Conservation (phyloP, 306 rosid genomes). For the Ochetophila trinervis region DNA sequence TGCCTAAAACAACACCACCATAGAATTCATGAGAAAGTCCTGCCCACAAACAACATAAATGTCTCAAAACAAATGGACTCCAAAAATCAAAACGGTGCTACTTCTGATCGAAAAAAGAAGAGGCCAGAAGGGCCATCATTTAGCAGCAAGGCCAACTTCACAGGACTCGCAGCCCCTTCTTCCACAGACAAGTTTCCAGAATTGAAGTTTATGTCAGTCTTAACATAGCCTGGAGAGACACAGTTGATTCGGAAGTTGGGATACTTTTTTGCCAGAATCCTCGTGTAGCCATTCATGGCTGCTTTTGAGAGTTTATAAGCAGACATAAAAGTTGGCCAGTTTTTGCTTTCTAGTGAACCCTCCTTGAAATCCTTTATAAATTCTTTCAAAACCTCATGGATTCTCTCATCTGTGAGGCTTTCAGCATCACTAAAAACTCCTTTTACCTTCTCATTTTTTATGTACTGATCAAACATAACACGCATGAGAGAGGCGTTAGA, state of each 20-base stretch:
- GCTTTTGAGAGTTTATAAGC: slow-evolving; percentile 44
- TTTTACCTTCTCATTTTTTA: slow-evolving; percentile 39
- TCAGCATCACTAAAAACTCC: slow-evolving; percentile 35
- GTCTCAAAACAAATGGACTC: too few relatives aligned
- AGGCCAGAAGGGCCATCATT: too few relatives aligned
- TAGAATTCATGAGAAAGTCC: too few relatives aligned
- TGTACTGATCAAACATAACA: slow-evolving; percentile 14
- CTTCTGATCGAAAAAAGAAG: too few relatives aligned
- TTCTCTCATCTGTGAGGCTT: slow-evolving; percentile 42
- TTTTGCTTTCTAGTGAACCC: slow-evolving; percentile 37
- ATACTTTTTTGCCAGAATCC: slow-evolving; percentile 42
- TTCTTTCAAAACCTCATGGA: slow-evolving; percentile 38
- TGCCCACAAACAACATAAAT: too few relatives aligned
- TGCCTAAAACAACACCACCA: too few relatives aligned
- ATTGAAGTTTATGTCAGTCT: slow-evolving; percentile 32
- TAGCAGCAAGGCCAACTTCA: too few relatives aligned
- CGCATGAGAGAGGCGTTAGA: not conserved
- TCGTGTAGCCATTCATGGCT: slow-evolving; percentile 45
- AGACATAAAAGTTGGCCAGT: slow-evolving; percentile 35
- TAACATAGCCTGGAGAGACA: slow-evolving; percentile 49
- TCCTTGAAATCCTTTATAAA: slow-evolving; percentile 40
- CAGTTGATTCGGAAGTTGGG: slow-evolving; percentile 36
- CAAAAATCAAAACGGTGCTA: too few relatives aligned
- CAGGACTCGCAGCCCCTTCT: too few relatives aligned
- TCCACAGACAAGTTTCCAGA: too few relatives aligned